phyloP scores from a whole-genome alignment of 495 filamentous ascomycete genomes.

The Penicillium mononematosum region DNA sequence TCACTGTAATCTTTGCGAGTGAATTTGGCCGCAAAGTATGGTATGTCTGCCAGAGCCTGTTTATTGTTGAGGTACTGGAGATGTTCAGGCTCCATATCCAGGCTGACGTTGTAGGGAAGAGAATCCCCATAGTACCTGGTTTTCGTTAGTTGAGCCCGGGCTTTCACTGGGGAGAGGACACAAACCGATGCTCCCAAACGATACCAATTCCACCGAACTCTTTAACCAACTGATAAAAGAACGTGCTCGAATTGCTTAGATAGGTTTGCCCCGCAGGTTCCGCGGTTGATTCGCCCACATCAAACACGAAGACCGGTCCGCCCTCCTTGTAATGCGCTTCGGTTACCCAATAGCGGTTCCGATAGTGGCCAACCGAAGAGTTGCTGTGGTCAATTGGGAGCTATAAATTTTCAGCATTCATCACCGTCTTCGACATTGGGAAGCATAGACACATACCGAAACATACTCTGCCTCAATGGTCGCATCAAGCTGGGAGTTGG shows the following conservation, averaged over 20 bases:
- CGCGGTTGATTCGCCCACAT: conserved; percentile 48
- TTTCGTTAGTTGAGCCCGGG: conserved; percentile 1
- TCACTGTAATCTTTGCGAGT: conserved; percentile 32
- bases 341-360: conserved; percentile 57
- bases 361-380: conserved; percentile 44
- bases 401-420: conserved; percentile 23
- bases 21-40: conserved; percentile 52
- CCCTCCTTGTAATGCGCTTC: conserved; percentile 49
- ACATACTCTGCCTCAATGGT: conserved; percentile 23
- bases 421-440: not conserved
- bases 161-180: not conserved
- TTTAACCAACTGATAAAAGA: conserved; percentile 44
- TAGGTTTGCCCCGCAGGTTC: conserved; percentile 24
- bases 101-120: conserved; percentile 45
- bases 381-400: conserved; percentile 49
- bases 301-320: conserved; percentile 55
- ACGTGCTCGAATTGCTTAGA: conserved; percentile 40
- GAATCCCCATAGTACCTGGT: conserved; percentile 54
- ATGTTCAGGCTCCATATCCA: conserved; percentile 45
- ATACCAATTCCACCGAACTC: conserved; percentile 54
- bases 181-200: conserved; percentile 58
- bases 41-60: conserved; percentile 55
- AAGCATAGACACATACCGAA: conserved; percentile 20
- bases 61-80: conserved; percentile 50
- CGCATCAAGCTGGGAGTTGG: not conserved